These are phyloP conservation scores for Miscanthus lutarioriparius DNA, from an alignment of 176 grass and related monocot genomes.

Conservation along the genomic window DNA sequence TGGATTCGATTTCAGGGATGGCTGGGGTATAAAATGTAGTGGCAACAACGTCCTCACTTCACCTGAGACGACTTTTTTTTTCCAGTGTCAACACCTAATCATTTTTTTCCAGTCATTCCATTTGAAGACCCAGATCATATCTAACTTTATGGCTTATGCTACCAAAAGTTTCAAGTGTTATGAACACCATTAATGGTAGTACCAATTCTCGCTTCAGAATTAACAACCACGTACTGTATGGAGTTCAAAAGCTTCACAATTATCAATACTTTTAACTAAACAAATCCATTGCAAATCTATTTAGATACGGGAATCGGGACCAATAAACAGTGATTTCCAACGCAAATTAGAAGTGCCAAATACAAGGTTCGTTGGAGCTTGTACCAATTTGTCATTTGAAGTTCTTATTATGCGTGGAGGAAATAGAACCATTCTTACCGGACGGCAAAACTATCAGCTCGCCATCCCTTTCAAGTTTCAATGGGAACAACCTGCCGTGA, in stretches of 20 bases:
- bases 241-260: not conserved
- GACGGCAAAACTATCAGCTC: not conserved
- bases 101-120: not conserved
- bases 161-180: not conserved
- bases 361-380: not conserved
- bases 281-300: not conserved
- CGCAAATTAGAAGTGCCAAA: not conserved
- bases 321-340: not conserved
- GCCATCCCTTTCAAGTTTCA: not conserved
- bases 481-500: not conserved
- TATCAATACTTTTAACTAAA: not conserved
- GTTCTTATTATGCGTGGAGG: not conserved
- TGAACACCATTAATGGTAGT: not conserved
- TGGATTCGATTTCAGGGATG: not conserved
- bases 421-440: not conserved
- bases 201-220: not conserved
- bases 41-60: not conserved
- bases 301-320: not conserved
- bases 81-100: not conserved
- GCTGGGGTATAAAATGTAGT: not conserved
- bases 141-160: not conserved
- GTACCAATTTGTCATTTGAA: not conserved
- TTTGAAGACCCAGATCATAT: not conserved
- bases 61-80: not conserved
- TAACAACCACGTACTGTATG: not conserved